These are phyloP conservation scores for Sclerotinia sclerotiorum DNA, from an alignment of 2,329 filamentous ascomycete genomes.

Conservation along the genomic window DNA sequence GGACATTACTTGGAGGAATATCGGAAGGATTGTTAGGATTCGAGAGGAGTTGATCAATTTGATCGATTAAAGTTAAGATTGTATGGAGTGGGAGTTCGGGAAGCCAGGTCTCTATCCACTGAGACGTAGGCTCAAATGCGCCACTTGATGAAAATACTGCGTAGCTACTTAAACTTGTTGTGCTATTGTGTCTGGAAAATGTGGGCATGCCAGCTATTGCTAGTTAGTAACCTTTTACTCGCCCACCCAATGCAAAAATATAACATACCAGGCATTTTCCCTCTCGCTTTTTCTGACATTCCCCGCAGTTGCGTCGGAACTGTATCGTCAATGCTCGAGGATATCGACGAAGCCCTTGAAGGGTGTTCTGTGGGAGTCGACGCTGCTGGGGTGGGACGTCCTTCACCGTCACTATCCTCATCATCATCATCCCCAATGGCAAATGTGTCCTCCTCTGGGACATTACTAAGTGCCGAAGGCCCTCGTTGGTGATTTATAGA, in stretches of 20 bases:
- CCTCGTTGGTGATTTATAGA: constrained; percentile 52
- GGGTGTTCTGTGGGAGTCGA: constrained; percentile 64
- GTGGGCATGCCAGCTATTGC: constrained; percentile 64
- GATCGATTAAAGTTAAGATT: constrained; percentile 72
- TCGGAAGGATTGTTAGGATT: constrained; percentile 47
- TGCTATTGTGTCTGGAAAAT: constrained; percentile 89
- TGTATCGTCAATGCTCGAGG: constrained; percentile 69
- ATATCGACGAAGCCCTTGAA: constrained; percentile 67
- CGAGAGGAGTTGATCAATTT: constrained; percentile 59
- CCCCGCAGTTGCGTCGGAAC: constrained; percentile 80
- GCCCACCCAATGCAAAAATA: not conserved
- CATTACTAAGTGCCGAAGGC: constrained; percentile 61
- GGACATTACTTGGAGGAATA: constrained; percentile 47
- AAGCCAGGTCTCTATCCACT: constrained; percentile 95
- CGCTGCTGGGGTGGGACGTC: constrained; percentile 57
- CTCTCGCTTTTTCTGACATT: constrained; percentile 96
- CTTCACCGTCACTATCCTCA: constrained; percentile 51
- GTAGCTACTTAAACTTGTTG: constrained; percentile 71
- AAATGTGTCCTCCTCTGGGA: constrained; percentile 81
- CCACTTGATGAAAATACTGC: constrained; percentile 57
- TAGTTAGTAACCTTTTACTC: constrained; percentile 24
- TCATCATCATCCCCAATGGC: constrained; percentile 84
- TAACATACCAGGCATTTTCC: constrained; percentile 72
- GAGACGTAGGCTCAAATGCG: constrained; percentile 73
- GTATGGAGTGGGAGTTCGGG: constrained; percentile 87